Conservation (phyloP, 208 protist species). For the Tetramitus jugosus region DNA sequence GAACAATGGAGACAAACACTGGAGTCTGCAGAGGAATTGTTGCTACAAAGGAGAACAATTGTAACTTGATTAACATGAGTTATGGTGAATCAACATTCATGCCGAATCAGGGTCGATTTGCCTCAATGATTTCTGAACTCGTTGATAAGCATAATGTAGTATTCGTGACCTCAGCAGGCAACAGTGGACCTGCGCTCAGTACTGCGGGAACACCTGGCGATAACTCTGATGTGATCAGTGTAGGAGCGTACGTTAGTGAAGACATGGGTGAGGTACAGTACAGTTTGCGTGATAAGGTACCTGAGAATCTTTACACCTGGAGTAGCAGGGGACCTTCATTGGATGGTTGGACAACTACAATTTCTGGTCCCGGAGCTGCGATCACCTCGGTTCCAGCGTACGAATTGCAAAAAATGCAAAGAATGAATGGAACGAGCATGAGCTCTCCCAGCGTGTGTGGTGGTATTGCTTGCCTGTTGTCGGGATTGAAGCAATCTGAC, state of each 20-base stretch:
- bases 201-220: background rate
- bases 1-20: slow-evolving; percentile 35
- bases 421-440: slow-evolving; percentile 19
- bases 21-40: slow-evolving; percentile 41
- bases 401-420: background rate
- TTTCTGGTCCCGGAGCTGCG: background rate
- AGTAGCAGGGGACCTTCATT: background rate
- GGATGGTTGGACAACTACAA: background rate
- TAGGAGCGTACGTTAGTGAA: slow-evolving; percentile 2
- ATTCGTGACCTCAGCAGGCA: background rate
- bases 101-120: slow-evolving; percentile 39
- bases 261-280: background rate
- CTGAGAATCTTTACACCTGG: background rate
- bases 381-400: background rate
- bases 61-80: slow-evolving; percentile 52
- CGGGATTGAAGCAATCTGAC: background rate
- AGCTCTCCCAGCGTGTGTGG: background rate
- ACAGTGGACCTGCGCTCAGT: background rate
- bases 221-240: background rate
- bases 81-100: slow-evolving; percentile 42
- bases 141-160: background rate
- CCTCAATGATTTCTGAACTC: slow-evolving; percentile 10
- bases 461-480: background rate
- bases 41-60: slow-evolving; percentile 29
- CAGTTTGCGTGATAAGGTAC: background rate